Percentiles rank a stretch among this genome's conserved stretches.
phyloP scores from a whole-genome alignment of 2,329 filamentous ascomycete genomes.

The Tolypocladium inflatum region DNA sequence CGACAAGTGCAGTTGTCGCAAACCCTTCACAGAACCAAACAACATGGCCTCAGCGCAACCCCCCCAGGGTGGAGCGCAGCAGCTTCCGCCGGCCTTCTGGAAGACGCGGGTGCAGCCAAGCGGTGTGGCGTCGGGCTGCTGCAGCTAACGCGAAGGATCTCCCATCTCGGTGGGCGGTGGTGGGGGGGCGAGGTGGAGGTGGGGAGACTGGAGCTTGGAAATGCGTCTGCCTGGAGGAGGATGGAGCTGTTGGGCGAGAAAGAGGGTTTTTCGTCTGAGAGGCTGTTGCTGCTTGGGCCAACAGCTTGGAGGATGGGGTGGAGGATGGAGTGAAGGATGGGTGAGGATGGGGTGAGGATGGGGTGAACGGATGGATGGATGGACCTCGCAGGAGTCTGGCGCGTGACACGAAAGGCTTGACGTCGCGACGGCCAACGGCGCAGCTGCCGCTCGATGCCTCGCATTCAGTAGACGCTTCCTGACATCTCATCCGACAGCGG shows the following conservation, averaged over 20 bases:
- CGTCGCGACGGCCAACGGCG: not conserved
- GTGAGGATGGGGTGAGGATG: not conserved
- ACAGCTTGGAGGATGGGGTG: not conserved
- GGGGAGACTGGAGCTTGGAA: not conserved
- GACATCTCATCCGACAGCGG: not conserved
- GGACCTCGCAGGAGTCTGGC: not conserved
- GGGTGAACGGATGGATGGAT: not conserved
- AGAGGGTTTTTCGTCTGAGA: not conserved
- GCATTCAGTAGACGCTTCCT: too few relatives aligned
- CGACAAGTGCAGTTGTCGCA: not conserved
- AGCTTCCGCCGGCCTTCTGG: not conserved
- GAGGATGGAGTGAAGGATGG: not conserved
- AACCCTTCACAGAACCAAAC: not conserved
- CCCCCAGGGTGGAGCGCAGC: not conserved
- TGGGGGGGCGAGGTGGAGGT: not conserved
- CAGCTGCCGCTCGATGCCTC: not conserved
- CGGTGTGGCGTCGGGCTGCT: not conserved
- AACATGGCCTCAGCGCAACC: not conserved
- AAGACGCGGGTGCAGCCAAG: not conserved
- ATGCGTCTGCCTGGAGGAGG: not conserved
- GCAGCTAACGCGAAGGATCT: not conserved
- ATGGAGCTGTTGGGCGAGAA: not conserved
- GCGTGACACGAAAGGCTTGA: not conserved
- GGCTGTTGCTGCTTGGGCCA: not conserved
- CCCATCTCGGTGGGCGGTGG: not conserved